These are phyloP conservation scores for Talaromyces rugulosus DNA, from an alignment of 2,329 filamentous ascomycete genomes.

Conservation along the genomic window DNA sequence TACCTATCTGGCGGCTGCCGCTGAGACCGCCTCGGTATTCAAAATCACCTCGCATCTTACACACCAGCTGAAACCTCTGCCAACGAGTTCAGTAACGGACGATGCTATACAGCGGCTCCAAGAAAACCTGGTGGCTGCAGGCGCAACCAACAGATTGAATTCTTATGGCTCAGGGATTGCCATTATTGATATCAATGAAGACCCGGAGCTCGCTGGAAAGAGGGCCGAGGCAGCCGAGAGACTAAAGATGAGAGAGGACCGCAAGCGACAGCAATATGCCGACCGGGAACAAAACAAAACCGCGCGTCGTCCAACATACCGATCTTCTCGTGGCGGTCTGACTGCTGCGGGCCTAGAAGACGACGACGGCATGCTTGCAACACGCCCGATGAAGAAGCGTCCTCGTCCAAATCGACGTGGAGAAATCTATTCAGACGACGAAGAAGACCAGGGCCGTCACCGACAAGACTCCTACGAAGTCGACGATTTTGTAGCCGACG, in stretches of 20 bases:
- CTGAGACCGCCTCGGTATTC: constrained; percentile 54
- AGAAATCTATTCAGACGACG: constrained; percentile 47
- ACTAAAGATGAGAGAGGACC: constrained; percentile 52
- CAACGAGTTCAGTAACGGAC: constrained; percentile 54
- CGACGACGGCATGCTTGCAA: constrained; percentile 46
- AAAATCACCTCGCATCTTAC: constrained; percentile 62
- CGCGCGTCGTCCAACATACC: constrained; percentile 42
- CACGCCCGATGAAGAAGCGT: constrained; percentile 34
- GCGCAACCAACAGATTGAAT: constrained; percentile 48
- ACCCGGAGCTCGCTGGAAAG: constrained; percentile 58
- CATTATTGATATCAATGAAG: constrained; percentile 56
- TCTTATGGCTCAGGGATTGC: constrained; percentile 48
- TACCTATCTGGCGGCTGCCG: constrained; percentile 59
- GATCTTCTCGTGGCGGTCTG: constrained; percentile 48
- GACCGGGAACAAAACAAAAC: constrained; percentile 54
- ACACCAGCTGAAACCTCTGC: constrained; percentile 54
- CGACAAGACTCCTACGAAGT: constrained; percentile 81
- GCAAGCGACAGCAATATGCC: constrained; percentile 53
- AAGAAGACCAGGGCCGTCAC: constrained; percentile 44
- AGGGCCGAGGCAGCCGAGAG: constrained; percentile 58
- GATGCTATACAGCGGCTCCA: constrained; percentile 60
- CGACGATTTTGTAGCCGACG: constrained; percentile 66
- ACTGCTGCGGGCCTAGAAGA: constrained; percentile 57
- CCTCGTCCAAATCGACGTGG: constrained; percentile 41
- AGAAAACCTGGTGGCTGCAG: constrained; percentile 55